Conservation (phyloP, 805 yeast genomes). For the Yamadazyma akitaensis region DNA sequence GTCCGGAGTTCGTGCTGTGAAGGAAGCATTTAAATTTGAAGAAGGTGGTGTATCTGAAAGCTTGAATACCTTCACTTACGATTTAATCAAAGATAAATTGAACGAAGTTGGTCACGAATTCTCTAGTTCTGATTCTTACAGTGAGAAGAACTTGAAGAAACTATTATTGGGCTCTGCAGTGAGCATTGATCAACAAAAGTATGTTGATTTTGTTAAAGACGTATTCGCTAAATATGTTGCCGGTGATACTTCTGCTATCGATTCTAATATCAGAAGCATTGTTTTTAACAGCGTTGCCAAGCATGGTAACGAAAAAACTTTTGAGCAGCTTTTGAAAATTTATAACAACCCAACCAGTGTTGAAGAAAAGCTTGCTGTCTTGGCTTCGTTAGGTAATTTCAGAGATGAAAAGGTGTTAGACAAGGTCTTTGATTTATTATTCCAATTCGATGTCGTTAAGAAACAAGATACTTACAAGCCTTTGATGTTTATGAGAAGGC, state of each 20-base stretch:
- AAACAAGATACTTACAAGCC: conserved; percentile 76
- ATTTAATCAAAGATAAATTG: conserved; percentile 54
- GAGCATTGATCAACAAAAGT: conserved; percentile 44
- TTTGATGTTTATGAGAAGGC: conserved; percentile 65
- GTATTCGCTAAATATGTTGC: conserved; percentile 51
- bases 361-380: conserved; percentile 69
- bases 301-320: conserved; percentile 58
- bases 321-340: conserved; percentile 57
- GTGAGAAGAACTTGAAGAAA: conserved; percentile 64
- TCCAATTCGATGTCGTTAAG: conserved; percentile 56
- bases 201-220: conserved; percentile 31
- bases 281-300: conserved; percentile 67
- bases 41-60: conserved; percentile 44
- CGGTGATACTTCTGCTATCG: conserved; percentile 67
- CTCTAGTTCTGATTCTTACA: conserved; percentile 50
- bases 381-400: conserved; percentile 66
- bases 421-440: conserved; percentile 53
- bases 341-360: conserved; percentile 58
- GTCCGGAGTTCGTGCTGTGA: conserved; percentile 45
- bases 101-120: conserved; percentile 65
- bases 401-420: conserved; percentile 48
- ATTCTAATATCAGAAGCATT: conserved; percentile 68
- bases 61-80: conserved; percentile 49
- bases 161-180: conserved; percentile 61
- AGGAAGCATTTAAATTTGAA: conserved; percentile 56